Percentiles rank a stretch among this genome's conserved stretches.
Evolutionary conservation across 139 green algal species (phyloP).

Genomic region (Yamagishiella unicocca): DNA sequence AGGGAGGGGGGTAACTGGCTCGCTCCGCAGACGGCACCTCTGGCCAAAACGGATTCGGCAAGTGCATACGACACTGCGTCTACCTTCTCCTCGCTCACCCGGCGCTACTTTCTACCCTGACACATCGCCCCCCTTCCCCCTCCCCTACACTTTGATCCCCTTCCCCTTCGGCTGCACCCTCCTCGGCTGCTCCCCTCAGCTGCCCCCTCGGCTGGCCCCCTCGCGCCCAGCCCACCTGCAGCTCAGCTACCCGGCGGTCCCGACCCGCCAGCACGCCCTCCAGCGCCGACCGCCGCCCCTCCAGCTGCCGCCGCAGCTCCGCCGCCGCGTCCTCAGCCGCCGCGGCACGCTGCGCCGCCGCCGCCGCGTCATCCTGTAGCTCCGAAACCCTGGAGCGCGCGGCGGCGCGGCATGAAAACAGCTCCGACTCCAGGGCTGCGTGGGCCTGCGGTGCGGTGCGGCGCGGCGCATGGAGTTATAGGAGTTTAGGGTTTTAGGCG

Average conservation of each 20-base stretch:
- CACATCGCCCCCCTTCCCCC: too few species aligned
- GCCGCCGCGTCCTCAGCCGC: slow-evolving; percentile 35
- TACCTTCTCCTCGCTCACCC: too few species aligned
- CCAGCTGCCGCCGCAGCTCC: slow-evolving; percentile 37
- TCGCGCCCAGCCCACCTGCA: slow-evolving; percentile 25
- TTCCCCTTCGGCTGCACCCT: not conserved
- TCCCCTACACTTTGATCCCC: too few species aligned
- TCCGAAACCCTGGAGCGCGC: not conserved
- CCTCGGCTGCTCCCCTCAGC: not conserved
- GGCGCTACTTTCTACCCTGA: too few species aligned
- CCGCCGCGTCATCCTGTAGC: slow-evolving; percentile 9
- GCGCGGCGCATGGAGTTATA: too few species aligned
- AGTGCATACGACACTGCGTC: too few species aligned
- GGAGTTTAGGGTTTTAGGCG: too few species aligned
- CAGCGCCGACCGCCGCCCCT: slow-evolving; percentile 18
- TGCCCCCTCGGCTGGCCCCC: not conserved
- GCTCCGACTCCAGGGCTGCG: slow-evolving; percentile 18
- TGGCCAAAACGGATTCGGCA: too few species aligned
- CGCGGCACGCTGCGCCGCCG: not conserved
- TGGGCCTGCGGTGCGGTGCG: too few species aligned
- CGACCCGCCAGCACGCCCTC: slow-evolving; percentile 29
- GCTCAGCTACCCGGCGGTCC: slow-evolving; percentile 8
- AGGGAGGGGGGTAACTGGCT: not conserved
- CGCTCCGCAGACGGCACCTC: too few species aligned
- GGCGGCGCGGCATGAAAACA: not conserved